phyloP scores from a whole-genome alignment of 2,329 filamentous ascomycete genomes.

The Fusarium luffae region DNA sequence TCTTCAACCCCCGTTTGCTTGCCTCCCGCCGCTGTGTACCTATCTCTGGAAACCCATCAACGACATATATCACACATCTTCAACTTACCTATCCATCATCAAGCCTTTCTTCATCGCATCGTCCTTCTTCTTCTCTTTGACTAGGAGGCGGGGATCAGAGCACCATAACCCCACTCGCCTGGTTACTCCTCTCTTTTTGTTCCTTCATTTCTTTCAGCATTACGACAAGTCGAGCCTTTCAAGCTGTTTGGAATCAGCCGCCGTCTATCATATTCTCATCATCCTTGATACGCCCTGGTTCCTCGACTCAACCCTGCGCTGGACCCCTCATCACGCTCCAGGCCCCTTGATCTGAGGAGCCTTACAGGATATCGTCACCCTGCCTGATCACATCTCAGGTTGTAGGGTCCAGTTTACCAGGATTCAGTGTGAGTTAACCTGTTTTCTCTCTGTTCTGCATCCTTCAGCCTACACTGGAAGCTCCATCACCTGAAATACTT shows the following conservation, averaged over 20 bases:
- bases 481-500: conserved; percentile 5
- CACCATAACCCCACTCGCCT: conserved; percentile 37
- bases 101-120: not conserved
- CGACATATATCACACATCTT: conserved; percentile 3
- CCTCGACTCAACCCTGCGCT: conserved; percentile 11
- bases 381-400: conserved; percentile 30
- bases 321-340: not conserved
- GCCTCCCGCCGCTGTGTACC: not conserved
- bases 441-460: conserved; percentile 16
- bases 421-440: conserved; percentile 34
- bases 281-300: not conserved
- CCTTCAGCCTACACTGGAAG: conserved; percentile 6
- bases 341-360: conserved; percentile 20
- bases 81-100: not conserved
- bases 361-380: conserved; percentile 19
- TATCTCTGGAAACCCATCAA: conserved; percentile 1
- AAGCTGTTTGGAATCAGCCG: conserved; percentile 9
- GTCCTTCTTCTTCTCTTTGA: conserved; percentile 12
- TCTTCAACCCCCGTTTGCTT: conserved; percentile 8
- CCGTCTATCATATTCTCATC: not conserved
- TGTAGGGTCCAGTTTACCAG: conserved; percentile 22
- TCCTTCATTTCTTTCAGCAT: conserved; percentile 30
- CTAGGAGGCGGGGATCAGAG: conserved; percentile 36
- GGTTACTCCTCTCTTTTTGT: conserved; percentile 27
- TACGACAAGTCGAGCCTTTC: conserved; percentile 10